Percentiles rank a stretch among this genome's conserved stretches.
Evolutionary conservation across 1,284 basidiomycete species (phyloP).

Genomic region (Pseudozyma flocculosa): DNA sequence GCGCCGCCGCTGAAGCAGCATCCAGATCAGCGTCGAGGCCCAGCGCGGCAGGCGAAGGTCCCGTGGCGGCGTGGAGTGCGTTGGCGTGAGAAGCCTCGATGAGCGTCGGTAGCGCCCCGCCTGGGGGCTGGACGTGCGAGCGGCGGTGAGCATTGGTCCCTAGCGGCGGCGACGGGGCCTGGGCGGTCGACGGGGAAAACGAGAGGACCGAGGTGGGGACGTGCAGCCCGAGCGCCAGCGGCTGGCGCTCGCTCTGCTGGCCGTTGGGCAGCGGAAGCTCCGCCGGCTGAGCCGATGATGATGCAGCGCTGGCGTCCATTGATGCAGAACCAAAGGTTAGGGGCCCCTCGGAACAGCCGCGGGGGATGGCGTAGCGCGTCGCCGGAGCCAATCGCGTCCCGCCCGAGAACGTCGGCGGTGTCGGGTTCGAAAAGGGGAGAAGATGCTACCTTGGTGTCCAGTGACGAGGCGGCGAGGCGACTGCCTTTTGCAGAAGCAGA

Average conservation of each 20-base stretch:
- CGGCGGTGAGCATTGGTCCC: slow-evolving; percentile 32
- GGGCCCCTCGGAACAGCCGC: too few species aligned
- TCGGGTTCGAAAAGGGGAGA: too few species aligned
- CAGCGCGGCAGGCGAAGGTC: slow-evolving; percentile 38
- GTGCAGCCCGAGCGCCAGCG: slow-evolving; percentile 23
- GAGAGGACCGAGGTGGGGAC: slow-evolving; percentile 18
- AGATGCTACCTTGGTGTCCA: too few species aligned
- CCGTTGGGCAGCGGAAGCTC: slow-evolving; percentile 7
- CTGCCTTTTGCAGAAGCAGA: too few species aligned
- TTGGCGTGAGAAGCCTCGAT: slow-evolving; percentile 52
- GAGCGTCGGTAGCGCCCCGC: slow-evolving; percentile 41
- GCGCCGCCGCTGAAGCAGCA: slow-evolving; percentile 26
- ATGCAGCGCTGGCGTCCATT: too few species aligned
- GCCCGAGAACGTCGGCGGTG: too few species aligned
- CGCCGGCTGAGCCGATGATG: too few species aligned
- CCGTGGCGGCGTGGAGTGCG: slow-evolving; percentile 44
- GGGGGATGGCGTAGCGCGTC: too few species aligned
- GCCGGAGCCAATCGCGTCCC: too few species aligned
- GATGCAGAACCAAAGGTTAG: too few species aligned
- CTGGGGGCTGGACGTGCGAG: slow-evolving; percentile 28
- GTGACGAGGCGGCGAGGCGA: too few species aligned
- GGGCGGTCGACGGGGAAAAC: slow-evolving; percentile 5
- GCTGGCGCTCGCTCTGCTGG: slow-evolving; percentile 5
- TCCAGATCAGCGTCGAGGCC: slow-evolving; percentile 31
- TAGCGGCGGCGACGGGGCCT: slow-evolving; percentile 7